Evolutionary conservation across 345 rosid species (phyloP).

Genomic region (Leavenworthia alabamica): DNA sequence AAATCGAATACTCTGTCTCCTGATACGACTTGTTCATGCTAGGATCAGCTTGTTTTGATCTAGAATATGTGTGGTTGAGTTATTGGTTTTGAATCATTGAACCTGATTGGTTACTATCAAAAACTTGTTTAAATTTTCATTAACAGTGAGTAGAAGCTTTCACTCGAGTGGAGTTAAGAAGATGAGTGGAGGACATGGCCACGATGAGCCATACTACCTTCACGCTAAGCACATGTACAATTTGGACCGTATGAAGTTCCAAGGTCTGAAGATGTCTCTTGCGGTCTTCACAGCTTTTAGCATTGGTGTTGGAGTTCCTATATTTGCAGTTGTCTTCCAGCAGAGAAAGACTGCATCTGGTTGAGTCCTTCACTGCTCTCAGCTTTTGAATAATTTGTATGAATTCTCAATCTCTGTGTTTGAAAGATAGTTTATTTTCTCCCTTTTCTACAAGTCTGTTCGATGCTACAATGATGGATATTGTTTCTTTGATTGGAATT

Average conservation of each 20-base stretch:
- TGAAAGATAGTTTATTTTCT: too few relatives aligned
- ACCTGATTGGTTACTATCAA: not conserved
- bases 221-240: constrained; percentile 99
- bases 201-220: constrained; percentile 69
- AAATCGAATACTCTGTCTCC: not conserved
- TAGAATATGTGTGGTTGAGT: too few relatives aligned
- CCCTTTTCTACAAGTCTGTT: too few relatives aligned
- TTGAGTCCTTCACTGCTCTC: too few relatives aligned
- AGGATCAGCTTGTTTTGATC: not conserved
- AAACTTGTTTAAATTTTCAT: not conserved
- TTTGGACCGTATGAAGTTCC: constrained; percentile 85
- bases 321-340: constrained; percentile 90
- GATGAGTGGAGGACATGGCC: constrained; percentile 61
- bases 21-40: too few relatives aligned
- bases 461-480: too few relatives aligned
- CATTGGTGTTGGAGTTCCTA: constrained; percentile 77
- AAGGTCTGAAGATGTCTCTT: constrained; percentile 72
- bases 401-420: too few relatives aligned
- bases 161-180: constrained; percentile 33
- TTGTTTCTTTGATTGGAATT: too few relatives aligned
- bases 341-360: constrained; percentile 83
- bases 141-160: constrained; percentile 28
- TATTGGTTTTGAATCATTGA: not conserved
- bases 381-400: too few relatives aligned
- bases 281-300: constrained; percentile 82